phyloP scores from a whole-genome alignment of 2,329 filamentous ascomycete species.

The Pseudocercospora fuligena region DNA sequence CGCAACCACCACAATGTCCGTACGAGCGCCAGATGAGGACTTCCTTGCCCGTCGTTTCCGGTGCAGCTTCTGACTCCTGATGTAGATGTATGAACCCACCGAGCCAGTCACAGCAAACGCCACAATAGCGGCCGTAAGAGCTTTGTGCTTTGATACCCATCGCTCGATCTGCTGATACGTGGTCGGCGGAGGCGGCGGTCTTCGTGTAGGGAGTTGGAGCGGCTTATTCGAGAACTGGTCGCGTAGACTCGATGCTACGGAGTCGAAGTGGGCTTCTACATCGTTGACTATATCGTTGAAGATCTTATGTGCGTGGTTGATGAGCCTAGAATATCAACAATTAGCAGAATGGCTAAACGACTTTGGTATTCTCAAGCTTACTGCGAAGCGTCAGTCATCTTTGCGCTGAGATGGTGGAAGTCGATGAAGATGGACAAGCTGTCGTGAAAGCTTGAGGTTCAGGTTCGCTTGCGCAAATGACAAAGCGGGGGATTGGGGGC shows the following conservation, averaged over 20 bases:
- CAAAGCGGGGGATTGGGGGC: not conserved
- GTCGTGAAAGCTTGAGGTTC: not conserved
- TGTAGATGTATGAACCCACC: conserved; percentile 54
- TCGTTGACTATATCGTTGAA: conserved; percentile 71
- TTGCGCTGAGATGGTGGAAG: not conserved
- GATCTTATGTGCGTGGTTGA: conserved; percentile 42
- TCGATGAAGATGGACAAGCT: not conserved
- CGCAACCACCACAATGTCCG: conserved; percentile 85
- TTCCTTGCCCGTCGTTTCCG: conserved; percentile 74
- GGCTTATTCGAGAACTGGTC: conserved; percentile 74
- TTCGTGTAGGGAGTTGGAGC: conserved; percentile 49
- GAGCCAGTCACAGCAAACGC: conserved; percentile 70
- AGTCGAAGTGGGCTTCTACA: conserved; percentile 80
- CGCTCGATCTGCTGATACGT: conserved; percentile 64
- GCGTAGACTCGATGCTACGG: conserved; percentile 71
- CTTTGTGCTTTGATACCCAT: conserved; percentile 75
- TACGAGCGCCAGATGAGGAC: conserved; percentile 79
- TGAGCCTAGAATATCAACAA: conserved; percentile 20
- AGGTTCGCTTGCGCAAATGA: no score
- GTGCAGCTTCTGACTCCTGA: conserved; percentile 46
- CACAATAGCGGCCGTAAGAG: conserved; percentile 72
- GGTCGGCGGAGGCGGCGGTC: conserved; percentile 49
- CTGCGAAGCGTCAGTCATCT: not conserved
- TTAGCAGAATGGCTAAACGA: not conserved
- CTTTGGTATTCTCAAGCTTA: not conserved